Evolutionary conservation across 164 flowering plant genomes (phyloP), one percentile per base, ranked within the genome.

Genomic region (Litsea cubeba): DNA sequence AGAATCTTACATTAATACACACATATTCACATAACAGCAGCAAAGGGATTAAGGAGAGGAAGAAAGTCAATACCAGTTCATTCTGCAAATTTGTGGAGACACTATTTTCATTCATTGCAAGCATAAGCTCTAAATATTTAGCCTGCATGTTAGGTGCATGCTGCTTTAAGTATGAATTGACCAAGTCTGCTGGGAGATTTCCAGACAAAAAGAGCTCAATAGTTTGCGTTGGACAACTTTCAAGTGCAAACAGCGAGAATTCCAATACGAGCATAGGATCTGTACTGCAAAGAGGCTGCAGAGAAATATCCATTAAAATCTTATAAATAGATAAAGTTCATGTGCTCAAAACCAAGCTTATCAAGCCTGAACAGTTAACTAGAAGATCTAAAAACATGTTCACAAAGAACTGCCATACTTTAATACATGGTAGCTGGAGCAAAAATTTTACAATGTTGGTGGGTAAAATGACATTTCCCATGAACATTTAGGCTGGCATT

Each of bases 231-330:
- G 99, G 99, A 78, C 97, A 92, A 76, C 90, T 91, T 82, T 91
- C 96, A 76, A 96, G 96, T 80, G 91, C 94, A 82, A 80, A 95
- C 97, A 88, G 88, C 23, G 99, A 88, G 83, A 81, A 94, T 77
- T 96, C 99, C 78, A 96, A 85, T 71, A 92, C 98, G 68, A 96
- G 95, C 90, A 94, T 91, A 20, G 97, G 97, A 63, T 96, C 97
- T 62, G 90, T 88, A 25, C 80, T 87, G 81, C 99, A 91, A 28
- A 94, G 87, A 76, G 98, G 98, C 99, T 96, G 94, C 88, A 91
- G 6, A 74, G 74, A 40, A 66, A 28, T 25, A 66, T 66, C 69
- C 18, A 66, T 66, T 30, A 17, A 66, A 30, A 30, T 66, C 14
- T 15, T 30, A 28, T 66, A 1, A 66, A 28, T 11, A 30, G 2